Conservation (phyloP, 2,329 filamentous ascomycete species). For the Ophiostoma novo-ulmi region DNA sequence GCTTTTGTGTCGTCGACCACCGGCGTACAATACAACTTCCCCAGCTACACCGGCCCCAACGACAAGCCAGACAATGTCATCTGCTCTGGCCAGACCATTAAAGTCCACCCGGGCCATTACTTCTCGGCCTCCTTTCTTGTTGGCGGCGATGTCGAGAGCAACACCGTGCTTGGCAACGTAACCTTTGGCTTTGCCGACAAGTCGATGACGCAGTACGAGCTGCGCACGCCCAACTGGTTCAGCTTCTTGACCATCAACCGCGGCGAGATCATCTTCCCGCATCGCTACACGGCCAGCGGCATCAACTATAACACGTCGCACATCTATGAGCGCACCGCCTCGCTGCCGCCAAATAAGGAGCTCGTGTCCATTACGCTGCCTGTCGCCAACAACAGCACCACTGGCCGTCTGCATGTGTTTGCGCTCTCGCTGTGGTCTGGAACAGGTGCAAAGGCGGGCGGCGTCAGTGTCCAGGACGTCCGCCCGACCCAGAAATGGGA, state of each 20-base stretch:
- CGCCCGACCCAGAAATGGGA: constrained; percentile 43
- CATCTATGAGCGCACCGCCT: constrained; percentile 43
- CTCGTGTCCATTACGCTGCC: constrained; percentile 41
- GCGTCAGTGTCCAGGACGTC: constrained; percentile 35
- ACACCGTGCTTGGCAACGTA: constrained; percentile 39
- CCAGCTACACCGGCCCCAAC: constrained; percentile 36
- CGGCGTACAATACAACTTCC: constrained; percentile 41
- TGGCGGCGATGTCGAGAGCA: constrained; percentile 37
- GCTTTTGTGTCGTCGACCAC: constrained; percentile 30
- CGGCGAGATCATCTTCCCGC: constrained; percentile 43
- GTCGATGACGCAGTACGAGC: constrained; percentile 27
- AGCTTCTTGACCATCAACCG: constrained; percentile 31
- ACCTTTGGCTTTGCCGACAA: constrained; percentile 33
- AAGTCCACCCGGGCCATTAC: constrained; percentile 18
- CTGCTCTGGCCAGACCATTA: constrained; percentile 36
- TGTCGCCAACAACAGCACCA: constrained; percentile 18
- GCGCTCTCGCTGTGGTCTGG: constrained; percentile 36
- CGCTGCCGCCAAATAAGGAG: constrained; percentile 30
- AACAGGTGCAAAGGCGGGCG: constrained; percentile 25
- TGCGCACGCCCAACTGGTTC: constrained; percentile 35
- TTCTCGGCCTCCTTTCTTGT: constrained; percentile 24
- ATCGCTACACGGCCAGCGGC: constrained; percentile 38
- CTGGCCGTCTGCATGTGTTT: constrained; percentile 39
- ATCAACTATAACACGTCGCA: constrained; percentile 42
- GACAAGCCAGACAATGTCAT: constrained; percentile 40